Conservation (phyloP, 768 basidiomycete species). For the Suillus brevipes region DNA sequence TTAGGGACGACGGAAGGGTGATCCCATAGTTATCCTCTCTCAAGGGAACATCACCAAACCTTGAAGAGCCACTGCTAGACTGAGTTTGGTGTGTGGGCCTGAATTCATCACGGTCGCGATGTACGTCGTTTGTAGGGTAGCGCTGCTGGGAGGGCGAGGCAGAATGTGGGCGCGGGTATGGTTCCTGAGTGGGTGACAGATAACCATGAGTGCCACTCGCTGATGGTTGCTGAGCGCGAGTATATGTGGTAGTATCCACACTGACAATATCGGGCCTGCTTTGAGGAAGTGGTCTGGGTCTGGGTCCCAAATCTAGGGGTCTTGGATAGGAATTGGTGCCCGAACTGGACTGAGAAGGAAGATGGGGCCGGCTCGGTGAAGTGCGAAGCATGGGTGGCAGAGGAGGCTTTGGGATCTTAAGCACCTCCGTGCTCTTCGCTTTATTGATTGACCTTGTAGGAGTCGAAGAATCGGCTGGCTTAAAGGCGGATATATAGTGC, state of each 20-base stretch:
- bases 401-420: slow-evolving; percentile 19
- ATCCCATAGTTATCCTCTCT: slow-evolving; percentile 31
- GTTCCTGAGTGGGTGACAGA: slow-evolving; percentile 53
- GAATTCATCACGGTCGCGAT: slow-evolving; percentile 32
- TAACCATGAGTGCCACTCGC: slow-evolving; percentile 23
- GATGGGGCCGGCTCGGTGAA: slow-evolving; percentile 32
- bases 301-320: slow-evolving; percentile 21
- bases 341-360: slow-evolving; percentile 22
- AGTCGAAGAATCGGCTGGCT: slow-evolving; percentile 34
- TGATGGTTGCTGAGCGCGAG: slow-evolving; percentile 20
- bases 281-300: slow-evolving; percentile 31
- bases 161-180: slow-evolving; percentile 63
- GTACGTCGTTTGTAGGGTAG: slow-evolving; percentile 21
- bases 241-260: slow-evolving; percentile 19
- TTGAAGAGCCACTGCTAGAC: slow-evolving; percentile 30
- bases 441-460: slow-evolving; percentile 31
- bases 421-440: slow-evolving; percentile 30
- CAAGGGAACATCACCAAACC: slow-evolving; percentile 32
- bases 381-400: slow-evolving; percentile 25
- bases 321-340: slow-evolving; percentile 16
- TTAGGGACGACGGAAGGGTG: slow-evolving; percentile 27
- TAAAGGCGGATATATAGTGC: slow-evolving; percentile 24
- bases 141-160: slow-evolving; percentile 42
- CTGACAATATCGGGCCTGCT: slow-evolving; percentile 20
- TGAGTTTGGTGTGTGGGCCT: slow-evolving; percentile 30